These are phyloP conservation scores for Aspergillus proliferans DNA, from an alignment of 2,329 filamentous ascomycete species.

Conservation along the genomic window DNA sequence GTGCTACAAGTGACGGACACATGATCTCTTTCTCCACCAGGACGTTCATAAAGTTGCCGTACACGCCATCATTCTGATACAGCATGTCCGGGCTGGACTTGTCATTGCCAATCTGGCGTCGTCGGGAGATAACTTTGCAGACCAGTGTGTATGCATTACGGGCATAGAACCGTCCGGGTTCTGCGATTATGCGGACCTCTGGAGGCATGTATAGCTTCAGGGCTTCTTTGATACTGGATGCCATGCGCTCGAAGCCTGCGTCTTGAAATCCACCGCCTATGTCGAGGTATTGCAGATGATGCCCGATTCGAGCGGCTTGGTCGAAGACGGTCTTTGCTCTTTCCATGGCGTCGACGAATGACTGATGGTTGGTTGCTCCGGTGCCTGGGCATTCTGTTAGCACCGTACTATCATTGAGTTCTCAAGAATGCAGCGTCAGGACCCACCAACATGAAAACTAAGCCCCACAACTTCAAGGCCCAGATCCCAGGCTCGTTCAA, in stretches of 20 bases:
- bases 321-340: slow-evolving; percentile 13
- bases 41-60: slow-evolving; percentile 18
- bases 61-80: slow-evolving; percentile 24
- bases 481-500: slow-evolving; percentile 16
- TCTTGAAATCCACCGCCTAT: slow-evolving; percentile 23
- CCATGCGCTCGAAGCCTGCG: slow-evolving; percentile 15
- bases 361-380: slow-evolving; percentile 11
- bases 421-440: not conserved
- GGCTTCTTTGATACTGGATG: slow-evolving; percentile 6
- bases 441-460: slow-evolving; percentile 25
- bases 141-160: slow-evolving; percentile 17
- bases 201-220: slow-evolving; percentile 1
- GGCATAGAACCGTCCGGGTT: slow-evolving; percentile 21
- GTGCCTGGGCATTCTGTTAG: slow-evolving; percentile 6
- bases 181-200: slow-evolving; percentile 14
- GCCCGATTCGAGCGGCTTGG: slow-evolving; percentile 9
- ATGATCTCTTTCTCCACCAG: slow-evolving; percentile 10
- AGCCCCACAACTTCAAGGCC: slow-evolving; percentile 19
- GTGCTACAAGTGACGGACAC: slow-evolving; percentile 5
- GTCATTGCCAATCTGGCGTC: slow-evolving; percentile 6
- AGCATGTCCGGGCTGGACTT: slow-evolving; percentile 16
- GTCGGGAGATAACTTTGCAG: slow-evolving; percentile 16
- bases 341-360: slow-evolving; percentile 13
- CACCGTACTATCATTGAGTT: not conserved
- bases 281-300: slow-evolving; percentile 16